Conservation (phyloP, 306 rosid species). For the Acacia confusa region DNA sequence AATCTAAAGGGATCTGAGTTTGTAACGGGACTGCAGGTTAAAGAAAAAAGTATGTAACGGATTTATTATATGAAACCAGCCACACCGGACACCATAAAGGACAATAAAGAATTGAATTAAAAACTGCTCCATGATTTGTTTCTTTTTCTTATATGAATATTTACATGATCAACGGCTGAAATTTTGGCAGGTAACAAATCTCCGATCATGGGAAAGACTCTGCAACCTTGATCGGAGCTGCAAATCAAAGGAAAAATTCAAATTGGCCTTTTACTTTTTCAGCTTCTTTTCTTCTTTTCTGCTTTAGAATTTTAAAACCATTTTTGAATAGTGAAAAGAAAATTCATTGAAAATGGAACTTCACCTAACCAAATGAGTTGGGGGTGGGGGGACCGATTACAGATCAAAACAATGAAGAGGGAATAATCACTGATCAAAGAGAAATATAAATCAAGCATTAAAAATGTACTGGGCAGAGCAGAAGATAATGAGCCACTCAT, state of each 20-base stretch:
- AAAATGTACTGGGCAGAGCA: neutral
- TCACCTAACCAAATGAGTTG: neutral
- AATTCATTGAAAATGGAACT: constrained; percentile 7
- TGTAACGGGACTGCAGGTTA: neutral
- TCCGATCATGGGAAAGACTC: constrained; percentile 25
- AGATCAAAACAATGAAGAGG: neutral
- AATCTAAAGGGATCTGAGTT: constrained; percentile 6
- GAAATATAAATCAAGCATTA: neutral
- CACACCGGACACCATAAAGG: constrained; percentile 34
- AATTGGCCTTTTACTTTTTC: constrained; percentile 11
- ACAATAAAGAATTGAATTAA: constrained; percentile 16
- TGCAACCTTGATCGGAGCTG: neutral
- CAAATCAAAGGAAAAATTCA: neutral
- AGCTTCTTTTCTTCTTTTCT: neutral
- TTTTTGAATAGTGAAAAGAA: neutral
- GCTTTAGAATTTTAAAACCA: neutral
- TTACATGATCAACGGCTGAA: constrained; percentile 20
- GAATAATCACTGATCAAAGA: constrained; percentile 10
- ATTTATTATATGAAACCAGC: constrained; percentile 12
- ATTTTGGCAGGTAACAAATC: constrained; percentile 29
- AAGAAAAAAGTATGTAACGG: neutral
- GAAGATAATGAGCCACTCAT: neutral
- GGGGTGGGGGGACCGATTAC: neutral
- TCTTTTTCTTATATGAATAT: neutral
- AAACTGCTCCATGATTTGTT: neutral